phyloP scores from a whole-genome alignment of 1,139 yeast genomes.

The Wickerhamiella infanticola region DNA sequence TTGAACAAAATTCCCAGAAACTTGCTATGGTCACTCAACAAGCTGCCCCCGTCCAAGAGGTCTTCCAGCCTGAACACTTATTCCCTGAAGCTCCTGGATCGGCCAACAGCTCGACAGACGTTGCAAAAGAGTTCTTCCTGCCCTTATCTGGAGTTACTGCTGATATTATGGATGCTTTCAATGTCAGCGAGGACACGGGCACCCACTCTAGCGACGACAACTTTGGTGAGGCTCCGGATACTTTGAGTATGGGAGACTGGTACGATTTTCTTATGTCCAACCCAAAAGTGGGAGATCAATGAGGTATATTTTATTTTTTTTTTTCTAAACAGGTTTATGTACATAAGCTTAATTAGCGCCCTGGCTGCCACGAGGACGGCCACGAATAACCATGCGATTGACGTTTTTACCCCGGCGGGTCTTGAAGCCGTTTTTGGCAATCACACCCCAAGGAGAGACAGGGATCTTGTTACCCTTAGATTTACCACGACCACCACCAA shows the following conservation, averaged over 20 bases:
- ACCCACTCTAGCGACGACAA: constrained; percentile 8
- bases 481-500: constrained; percentile 99
- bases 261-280: constrained; percentile 21
- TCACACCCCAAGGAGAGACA: constrained; percentile 92
- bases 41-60: neutral
- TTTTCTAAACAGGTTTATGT: too few relatives aligned
- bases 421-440: constrained; percentile 82
- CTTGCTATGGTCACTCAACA: neutral
- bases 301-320: neutral
- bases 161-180: neutral
- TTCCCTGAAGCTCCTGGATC: neutral
- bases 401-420: constrained; percentile 82
- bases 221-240: constrained; percentile 17
- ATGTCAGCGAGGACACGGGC: constrained; percentile 2
- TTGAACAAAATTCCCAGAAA: neutral
- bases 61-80: neutral
- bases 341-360: constrained; percentile 26
- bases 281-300: constrained; percentile 3
- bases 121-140: neutral
- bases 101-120: neutral
- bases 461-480: constrained; percentile 90
- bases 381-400: constrained; percentile 73
- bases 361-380: constrained; percentile 29
- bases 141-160: neutral
- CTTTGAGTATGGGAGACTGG: constrained; percentile 27